Percentiles rank a stretch among this genome's conserved stretches.
Evolutionary conservation across 2,329 filamentous ascomycete species (phyloP).

Genomic region (Nothophoma quercina): DNA sequence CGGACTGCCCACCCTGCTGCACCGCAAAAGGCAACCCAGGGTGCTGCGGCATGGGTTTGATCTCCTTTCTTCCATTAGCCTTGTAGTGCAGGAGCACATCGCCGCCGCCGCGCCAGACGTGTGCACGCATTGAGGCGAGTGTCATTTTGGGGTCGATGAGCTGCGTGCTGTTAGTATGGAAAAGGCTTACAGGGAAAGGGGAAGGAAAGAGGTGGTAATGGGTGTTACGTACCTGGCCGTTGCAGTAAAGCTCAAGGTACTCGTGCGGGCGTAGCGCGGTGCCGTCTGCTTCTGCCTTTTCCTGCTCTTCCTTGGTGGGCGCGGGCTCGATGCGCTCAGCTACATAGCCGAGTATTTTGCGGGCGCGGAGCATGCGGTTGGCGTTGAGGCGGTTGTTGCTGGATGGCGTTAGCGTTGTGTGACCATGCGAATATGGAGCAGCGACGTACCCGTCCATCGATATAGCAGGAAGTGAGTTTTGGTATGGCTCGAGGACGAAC

Average conservation of each 20-base stretch:
- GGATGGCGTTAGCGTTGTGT: constrained; percentile 18
- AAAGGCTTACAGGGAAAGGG: not conserved
- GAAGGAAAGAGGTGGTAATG: no score
- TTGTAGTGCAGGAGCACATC: constrained; percentile 93
- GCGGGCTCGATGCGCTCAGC: constrained; percentile 85
- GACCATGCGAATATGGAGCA: constrained; percentile 11
- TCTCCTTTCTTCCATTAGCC: constrained; percentile 81
- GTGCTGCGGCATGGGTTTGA: constrained; percentile 41
- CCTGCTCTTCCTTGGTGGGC: constrained; percentile 65
- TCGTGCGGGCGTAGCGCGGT: constrained; percentile 77
- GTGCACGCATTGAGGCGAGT: constrained; percentile 88
- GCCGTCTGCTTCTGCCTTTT: constrained; percentile 40
- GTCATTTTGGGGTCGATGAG: constrained; percentile 84
- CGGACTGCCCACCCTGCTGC: constrained; percentile 16
- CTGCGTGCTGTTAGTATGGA: constrained; percentile 35
- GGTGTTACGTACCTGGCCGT: constrained; percentile 85
- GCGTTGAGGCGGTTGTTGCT: constrained; percentile 91
- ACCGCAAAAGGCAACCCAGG: constrained; percentile 20
- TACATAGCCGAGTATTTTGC: constrained; percentile 92
- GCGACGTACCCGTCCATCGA: constrained; percentile 71
- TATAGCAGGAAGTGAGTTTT: constrained; percentile 77
- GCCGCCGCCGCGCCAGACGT: constrained; percentile 94
- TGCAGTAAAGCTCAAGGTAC: constrained; percentile 93
- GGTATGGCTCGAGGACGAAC: constrained; percentile 85
- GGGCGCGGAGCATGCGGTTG: constrained; percentile 93